phyloP scores from a whole-genome alignment of 768 basidiomycete species.

The Boletus patriciae region DNA sequence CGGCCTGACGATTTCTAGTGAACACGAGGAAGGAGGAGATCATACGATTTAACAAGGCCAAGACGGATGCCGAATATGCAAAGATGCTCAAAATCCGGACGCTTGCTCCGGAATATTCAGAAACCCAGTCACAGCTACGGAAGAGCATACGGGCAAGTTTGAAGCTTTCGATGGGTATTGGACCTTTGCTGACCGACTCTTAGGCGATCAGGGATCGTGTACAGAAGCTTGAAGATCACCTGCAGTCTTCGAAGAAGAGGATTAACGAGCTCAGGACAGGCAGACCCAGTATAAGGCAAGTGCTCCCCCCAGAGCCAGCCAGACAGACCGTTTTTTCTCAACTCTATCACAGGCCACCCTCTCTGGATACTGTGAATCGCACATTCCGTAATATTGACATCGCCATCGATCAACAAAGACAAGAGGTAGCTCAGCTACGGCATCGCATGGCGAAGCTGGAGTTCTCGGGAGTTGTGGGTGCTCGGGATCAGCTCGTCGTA shows the following conservation, averaged over 20 bases:
- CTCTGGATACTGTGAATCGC: slow-evolving; percentile 79
- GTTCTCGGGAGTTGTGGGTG: slow-evolving; percentile 27
- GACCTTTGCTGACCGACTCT: slow-evolving; percentile 5
- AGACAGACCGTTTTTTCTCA: neutral
- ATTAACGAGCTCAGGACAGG: slow-evolving; percentile 61
- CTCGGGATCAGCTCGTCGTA: slow-evolving; percentile 45
- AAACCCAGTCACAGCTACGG: slow-evolving; percentile 76
- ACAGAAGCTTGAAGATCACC: slow-evolving; percentile 74
- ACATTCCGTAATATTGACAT: slow-evolving; percentile 84
- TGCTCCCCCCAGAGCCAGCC: slow-evolving; percentile 1
- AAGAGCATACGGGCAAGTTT: slow-evolving; percentile 64
- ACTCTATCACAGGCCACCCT: slow-evolving; percentile 61
- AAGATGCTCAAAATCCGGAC: slow-evolving; percentile 71
- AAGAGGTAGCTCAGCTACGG: slow-evolving; percentile 51
- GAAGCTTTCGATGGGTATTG: neutral
- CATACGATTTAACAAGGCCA: slow-evolving; percentile 72
- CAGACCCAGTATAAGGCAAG: slow-evolving; percentile 62
- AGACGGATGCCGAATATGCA: slow-evolving; percentile 75
- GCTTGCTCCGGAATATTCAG: slow-evolving; percentile 87
- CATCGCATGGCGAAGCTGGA: slow-evolving; percentile 55
- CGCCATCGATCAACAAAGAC: slow-evolving; percentile 60
- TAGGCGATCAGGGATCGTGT: slow-evolving; percentile 72
- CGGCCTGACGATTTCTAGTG: slow-evolving; percentile 43
- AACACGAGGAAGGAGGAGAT: slow-evolving; percentile 84
- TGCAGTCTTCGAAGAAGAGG: slow-evolving; percentile 69